Evolutionary conservation across 1,284 basidiomycete species (phyloP), one percentile per base, ranked within the genome.

Genomic region (Cutaneotrichosporon sp.): DNA sequence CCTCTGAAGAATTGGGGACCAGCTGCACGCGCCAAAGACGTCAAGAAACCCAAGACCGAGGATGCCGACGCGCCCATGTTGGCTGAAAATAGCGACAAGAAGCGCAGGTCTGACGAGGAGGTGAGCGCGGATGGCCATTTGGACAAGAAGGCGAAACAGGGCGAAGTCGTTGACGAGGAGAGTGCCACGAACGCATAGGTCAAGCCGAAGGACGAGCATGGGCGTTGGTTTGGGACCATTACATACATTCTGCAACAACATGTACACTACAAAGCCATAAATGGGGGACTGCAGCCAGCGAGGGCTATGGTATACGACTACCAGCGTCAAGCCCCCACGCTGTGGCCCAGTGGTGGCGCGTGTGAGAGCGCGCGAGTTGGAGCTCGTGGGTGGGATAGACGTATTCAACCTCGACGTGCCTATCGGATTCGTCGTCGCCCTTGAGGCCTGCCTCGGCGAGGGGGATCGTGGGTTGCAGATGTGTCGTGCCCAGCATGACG

Each of bases 1-100:
- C 94, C 94, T 3, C 80, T 84, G 34, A 81, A 86, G 3, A 83
- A 96, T 68, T 98, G 94, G 94, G 94, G 94, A 0, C 94, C 94
- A 0, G 75, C 62, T 3, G n/a, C 48, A 26, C 44, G 57, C 5
- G 57, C 67, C 0, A 54, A 67, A 47, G 63, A 42, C 38, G 59
- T 64, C 37, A 34, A 57, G 50, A 48, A 52, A 2, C 38, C 34
- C 35, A 31, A 37, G 43, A 51, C 51, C 16, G 49, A 50, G 24
- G 44, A 39, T 25, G 48, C 12, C 20, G 44, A 45, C 33, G 57
- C 54, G 52, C 52, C 49, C 47, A 59, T 55, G 54, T 39, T 34
- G 26, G 51, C 46, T 16, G 41, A 43, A 26, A 25, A 29, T 12
- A 29, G 25, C 26, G 54, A 38, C 31, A 54, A 54, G 52, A 44